These are phyloP conservation scores for Puccinia polysora DNA, from an alignment of 1,284 basidiomycete genomes.

Conservation along the genomic window DNA sequence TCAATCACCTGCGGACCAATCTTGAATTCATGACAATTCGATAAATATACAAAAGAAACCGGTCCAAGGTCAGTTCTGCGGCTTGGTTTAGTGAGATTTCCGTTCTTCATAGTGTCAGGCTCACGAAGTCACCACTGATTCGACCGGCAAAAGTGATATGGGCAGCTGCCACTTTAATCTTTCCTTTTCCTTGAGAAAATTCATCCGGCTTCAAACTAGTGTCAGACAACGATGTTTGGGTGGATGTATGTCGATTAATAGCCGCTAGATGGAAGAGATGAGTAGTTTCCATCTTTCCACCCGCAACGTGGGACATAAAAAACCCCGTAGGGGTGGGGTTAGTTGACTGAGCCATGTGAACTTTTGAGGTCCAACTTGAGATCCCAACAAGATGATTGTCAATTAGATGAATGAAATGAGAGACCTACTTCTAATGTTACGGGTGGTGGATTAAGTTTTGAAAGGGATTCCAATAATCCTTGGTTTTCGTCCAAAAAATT, in stretches of 20 bases:
- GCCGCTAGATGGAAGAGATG: slow-evolving; percentile 35
- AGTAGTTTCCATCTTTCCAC: slow-evolving; percentile 28
- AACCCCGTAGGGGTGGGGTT: no score
- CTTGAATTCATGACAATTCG: neutral
- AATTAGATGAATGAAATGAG: neutral
- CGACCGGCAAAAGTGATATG: slow-evolving; percentile 39
- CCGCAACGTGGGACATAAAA: neutral
- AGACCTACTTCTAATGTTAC: slow-evolving; percentile 21
- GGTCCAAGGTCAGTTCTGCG: no score
- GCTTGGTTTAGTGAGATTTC: neutral
- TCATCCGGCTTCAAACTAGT: neutral
- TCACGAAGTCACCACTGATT: slow-evolving; percentile 29
- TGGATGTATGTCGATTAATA: slow-evolving; percentile 15
- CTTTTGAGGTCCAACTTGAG: no score
- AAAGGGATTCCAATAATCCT: slow-evolving; percentile 14
- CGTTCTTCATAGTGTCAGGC: neutral
- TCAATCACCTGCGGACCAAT: slow-evolving; percentile 18
- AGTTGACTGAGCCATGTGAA: no score
- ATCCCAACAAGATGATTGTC: no score
- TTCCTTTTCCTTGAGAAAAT: slow-evolving; percentile 16
- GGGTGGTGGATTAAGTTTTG: slow-evolving; percentile 6
- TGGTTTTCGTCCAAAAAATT: slow-evolving; percentile 27
- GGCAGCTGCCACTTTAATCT: slow-evolving; percentile 24
- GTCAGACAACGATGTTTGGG: neutral
- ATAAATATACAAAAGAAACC: neutral